Evolutionary conservation across 2,329 filamentous ascomycete genomes (phyloP).

Genomic region (Talaromyces verruculosus): DNA sequence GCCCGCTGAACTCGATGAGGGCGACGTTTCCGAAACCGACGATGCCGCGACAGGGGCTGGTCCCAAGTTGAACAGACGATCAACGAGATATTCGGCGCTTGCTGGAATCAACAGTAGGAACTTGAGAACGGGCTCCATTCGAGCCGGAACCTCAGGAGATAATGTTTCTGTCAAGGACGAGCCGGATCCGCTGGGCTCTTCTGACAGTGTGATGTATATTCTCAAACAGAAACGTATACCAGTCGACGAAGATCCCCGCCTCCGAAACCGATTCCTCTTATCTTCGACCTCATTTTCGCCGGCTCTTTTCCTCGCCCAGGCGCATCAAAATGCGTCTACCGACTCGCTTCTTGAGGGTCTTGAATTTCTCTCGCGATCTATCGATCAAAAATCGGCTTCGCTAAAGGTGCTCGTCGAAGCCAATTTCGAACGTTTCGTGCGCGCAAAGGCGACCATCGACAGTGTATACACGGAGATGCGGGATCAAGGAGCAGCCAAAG

Average conservation of each 20-base stretch:
- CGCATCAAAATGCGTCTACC: constrained; percentile 83
- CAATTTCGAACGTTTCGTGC: constrained; percentile 97
- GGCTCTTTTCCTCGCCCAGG: constrained; percentile 84
- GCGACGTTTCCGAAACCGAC: constrained; percentile 65
- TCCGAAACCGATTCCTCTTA: constrained; percentile 88
- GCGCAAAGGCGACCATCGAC: constrained; percentile 95
- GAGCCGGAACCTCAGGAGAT: constrained; percentile 62
- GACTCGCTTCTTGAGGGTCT: constrained; percentile 77
- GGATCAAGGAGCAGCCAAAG: constrained; percentile 61
- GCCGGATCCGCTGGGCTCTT: constrained; percentile 83
- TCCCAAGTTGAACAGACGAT: constrained; percentile 49
- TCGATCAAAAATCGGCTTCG: constrained; percentile 96
- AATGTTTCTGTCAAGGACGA: constrained; percentile 88
- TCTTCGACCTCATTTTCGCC: constrained; percentile 96
- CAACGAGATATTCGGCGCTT: constrained; percentile 78
- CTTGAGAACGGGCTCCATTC: constrained; percentile 66
- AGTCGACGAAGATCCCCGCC: constrained; percentile 76
- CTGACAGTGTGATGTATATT: constrained; percentile 80
- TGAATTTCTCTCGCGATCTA: constrained; percentile 82
- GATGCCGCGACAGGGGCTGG: constrained; percentile 26
- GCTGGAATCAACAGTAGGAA: constrained; percentile 72
- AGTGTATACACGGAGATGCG: constrained; percentile 98
- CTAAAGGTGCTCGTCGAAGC: constrained; percentile 95
- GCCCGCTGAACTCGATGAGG: constrained; percentile 77
- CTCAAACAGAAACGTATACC: constrained; percentile 74